Conservation (phyloP, 495 filamentous ascomycete genomes). For the Penicillium bialowiezense region DNA sequence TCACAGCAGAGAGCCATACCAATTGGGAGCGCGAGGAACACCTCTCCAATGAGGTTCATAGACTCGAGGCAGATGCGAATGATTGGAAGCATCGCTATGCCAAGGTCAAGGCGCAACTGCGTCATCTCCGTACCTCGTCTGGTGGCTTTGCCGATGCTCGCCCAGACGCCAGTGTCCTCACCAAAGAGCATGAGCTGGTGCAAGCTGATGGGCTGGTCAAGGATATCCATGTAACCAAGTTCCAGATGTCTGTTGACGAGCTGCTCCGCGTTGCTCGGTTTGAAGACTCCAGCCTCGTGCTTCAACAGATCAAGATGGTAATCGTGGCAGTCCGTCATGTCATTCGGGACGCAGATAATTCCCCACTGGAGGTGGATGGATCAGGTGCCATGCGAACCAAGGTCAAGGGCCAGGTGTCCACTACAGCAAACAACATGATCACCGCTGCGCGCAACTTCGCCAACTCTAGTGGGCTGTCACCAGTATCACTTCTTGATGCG, state of each 20-base stretch:
- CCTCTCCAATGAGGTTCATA: constrained; percentile 66
- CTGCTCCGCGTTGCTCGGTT: constrained; percentile 73
- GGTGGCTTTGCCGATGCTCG: constrained; percentile 63
- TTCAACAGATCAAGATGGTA: constrained; percentile 78
- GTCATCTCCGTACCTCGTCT: constrained; percentile 76
- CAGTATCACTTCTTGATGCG: constrained; percentile 90
- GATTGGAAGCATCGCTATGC: constrained; percentile 90
- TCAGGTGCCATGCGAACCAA: constrained; percentile 51
- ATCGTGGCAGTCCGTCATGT: constrained; percentile 77
- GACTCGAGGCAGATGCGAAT: constrained; percentile 75
- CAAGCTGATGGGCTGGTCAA: constrained; percentile 74
- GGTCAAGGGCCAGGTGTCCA: constrained; percentile 75
- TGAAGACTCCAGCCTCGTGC: constrained; percentile 66
- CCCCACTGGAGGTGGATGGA: constrained; percentile 38
- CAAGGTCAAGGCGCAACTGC: constrained; percentile 78
- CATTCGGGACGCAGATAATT: constrained; percentile 70
- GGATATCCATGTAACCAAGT: constrained; percentile 90
- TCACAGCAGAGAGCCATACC: constrained; percentile 75
- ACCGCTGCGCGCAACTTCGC: constrained; percentile 91
- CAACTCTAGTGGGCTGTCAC: constrained; percentile 75
- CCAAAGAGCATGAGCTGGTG: constrained; percentile 68
- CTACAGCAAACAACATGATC: constrained; percentile 92
- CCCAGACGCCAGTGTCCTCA: constrained; percentile 58
- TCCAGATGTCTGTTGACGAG: constrained; percentile 93
- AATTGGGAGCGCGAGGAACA: constrained; percentile 79